phyloP scores from a whole-genome alignment of 305 asterid species.

The Solanum hybrid region DNA sequence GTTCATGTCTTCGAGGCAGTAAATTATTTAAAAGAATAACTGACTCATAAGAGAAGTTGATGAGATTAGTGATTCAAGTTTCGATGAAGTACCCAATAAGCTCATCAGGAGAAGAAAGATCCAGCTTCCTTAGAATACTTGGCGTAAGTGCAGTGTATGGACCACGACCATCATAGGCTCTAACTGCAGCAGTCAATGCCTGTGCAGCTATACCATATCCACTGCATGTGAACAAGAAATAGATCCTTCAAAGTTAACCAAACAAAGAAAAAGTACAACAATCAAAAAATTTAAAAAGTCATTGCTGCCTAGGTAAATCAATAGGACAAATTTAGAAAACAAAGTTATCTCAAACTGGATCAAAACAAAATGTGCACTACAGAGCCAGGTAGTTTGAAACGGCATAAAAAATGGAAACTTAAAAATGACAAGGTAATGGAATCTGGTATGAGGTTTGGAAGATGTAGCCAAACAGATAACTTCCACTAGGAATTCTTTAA shows the following conservation, averaged over 20 bases:
- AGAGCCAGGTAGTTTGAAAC: neutral
- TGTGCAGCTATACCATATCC: conserved; percentile 83
- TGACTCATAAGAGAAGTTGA: neutral
- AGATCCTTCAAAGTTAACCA: neutral
- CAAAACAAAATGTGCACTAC: neutral
- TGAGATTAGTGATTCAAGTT: conserved; percentile 4
- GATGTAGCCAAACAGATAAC: neutral
- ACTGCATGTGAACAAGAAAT: conserved; percentile 32
- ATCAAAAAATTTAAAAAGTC: neutral
- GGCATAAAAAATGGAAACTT: neutral
- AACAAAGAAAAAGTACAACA: neutral
- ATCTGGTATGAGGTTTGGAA: neutral
- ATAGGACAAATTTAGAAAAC: neutral
- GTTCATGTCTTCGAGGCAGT: neutral
- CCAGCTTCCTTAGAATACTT: conserved; percentile 36
- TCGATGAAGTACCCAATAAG: conserved; percentile 56
- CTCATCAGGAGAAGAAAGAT: conserved; percentile 82
- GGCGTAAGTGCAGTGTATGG: conserved; percentile 47
- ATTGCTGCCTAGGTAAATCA: neutral
- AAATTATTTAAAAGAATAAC: neutral
- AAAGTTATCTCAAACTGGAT: neutral
- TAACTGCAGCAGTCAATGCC: conserved; percentile 72
- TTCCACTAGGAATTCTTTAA: neutral
- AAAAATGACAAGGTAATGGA: neutral
- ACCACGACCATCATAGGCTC: conserved; percentile 90